phyloP scores from a whole-genome alignment of 2,329 filamentous ascomycete genomes.

The Verticillium klebahnii region DNA sequence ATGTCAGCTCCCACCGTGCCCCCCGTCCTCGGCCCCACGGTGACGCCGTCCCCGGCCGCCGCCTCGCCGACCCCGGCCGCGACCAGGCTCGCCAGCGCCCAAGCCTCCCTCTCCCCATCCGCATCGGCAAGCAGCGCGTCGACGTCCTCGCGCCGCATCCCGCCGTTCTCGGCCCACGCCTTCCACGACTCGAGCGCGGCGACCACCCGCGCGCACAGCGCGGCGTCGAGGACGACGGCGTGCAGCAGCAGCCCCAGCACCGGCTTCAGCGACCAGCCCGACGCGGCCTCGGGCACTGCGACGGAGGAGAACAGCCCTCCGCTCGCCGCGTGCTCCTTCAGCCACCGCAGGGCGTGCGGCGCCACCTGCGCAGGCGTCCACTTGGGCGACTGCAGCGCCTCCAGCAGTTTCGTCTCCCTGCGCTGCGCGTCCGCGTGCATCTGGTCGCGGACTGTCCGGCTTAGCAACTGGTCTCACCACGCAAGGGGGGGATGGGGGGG shows the following conservation, averaged over 20 bases:
- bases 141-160: constrained; percentile 44
- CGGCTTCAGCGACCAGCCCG: constrained; percentile 26
- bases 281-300: constrained; percentile 8
- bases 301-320: not conserved
- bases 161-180: constrained; percentile 49
- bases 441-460: constrained; percentile 33
- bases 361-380: constrained; percentile 46
- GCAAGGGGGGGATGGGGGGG: no score
- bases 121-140: constrained; percentile 22
- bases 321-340: constrained; percentile 17
- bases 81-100: constrained; percentile 43
- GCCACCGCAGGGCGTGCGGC: constrained; percentile 38
- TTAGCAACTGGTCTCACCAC: not conserved
- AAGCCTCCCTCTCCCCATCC: constrained; percentile 29
- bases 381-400: constrained; percentile 49
- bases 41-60: constrained; percentile 21
- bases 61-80: constrained; percentile 43
- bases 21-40: constrained; percentile 24
- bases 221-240: constrained; percentile 44
- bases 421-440: constrained; percentile 33
- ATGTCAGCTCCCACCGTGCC: constrained; percentile 46
- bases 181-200: constrained; percentile 47
- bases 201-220: constrained; percentile 22
- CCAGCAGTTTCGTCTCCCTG: constrained; percentile 39
- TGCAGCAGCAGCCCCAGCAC: constrained; percentile 43